Percentiles rank a stretch among this genome's conserved stretches.
Conservation (phyloP, 495 filamentous ascomycete genomes). For the Neurospora sp. region DNA sequence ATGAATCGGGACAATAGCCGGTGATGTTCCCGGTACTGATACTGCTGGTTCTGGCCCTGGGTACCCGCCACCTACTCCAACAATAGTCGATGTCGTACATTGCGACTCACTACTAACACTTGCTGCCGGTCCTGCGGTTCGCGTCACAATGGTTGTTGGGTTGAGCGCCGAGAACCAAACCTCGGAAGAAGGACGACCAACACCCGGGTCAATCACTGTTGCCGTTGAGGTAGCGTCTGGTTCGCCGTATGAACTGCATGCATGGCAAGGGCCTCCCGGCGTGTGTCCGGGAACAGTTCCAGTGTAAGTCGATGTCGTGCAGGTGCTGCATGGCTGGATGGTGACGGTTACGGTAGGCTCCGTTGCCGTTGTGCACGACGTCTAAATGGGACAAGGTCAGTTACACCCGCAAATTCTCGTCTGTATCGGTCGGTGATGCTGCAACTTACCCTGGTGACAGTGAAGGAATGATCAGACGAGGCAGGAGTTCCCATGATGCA, state of each 20-base stretch:
- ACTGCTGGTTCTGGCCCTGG: background rate
- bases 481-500: constrained; percentile 19
- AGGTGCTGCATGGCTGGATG: constrained; percentile 19
- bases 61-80: background rate
- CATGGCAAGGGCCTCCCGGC: constrained; percentile 20
- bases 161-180: background rate
- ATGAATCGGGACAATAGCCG: background rate
- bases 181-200: background rate
- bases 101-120: background rate
- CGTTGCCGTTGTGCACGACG: constrained; percentile 13
- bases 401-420: background rate
- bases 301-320: constrained; percentile 15
- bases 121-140: background rate
- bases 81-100: background rate
- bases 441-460: constrained; percentile 21
- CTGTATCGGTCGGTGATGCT: background rate
- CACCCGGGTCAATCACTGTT: background rate
- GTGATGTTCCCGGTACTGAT: background rate
- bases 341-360: constrained; percentile 20
- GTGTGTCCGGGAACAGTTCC: constrained; percentile 23
- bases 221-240: background rate
- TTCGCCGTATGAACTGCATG: constrained; percentile 11
- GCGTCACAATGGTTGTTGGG: background rate
- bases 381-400: constrained; percentile 5
- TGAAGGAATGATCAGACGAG: constrained; percentile 16